Evolutionary conservation across 257 asterid genomes (phyloP).

Genomic region (Striga asiatica): DNA sequence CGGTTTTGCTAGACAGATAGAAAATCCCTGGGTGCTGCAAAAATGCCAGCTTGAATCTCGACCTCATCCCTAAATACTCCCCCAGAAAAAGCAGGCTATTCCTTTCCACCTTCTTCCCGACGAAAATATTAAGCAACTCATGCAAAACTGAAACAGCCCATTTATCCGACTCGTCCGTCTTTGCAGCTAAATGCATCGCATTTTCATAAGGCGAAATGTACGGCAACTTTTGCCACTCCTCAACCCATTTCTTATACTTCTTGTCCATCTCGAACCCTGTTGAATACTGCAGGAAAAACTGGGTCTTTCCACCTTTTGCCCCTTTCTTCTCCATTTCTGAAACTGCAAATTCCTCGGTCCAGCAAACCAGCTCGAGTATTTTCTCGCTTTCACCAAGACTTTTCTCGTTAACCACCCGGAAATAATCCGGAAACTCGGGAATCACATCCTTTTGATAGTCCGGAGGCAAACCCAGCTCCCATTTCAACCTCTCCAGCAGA

Average conservation of each 20-base stretch:
- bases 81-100: constrained; percentile 58
- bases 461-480: constrained; percentile 79
- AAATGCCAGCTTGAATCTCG: constrained; percentile 66
- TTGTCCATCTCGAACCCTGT: constrained; percentile 74
- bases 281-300: constrained; percentile 39
- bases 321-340: constrained; percentile 43
- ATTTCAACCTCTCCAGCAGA: constrained; percentile 45
- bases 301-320: constrained; percentile 18
- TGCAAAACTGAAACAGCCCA: constrained; percentile 70
- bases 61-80: constrained; percentile 65
- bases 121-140: constrained; percentile 65
- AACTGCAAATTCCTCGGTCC: constrained; percentile 69
- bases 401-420: constrained; percentile 32
- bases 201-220: constrained; percentile 68
- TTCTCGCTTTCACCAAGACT: constrained; percentile 18
- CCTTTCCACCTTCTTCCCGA: constrained; percentile 72
- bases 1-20: constrained; percentile 57
- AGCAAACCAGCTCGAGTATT: constrained; percentile 68
- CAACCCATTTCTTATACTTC: constrained; percentile 71
- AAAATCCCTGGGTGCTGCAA: constrained; percentile 87
- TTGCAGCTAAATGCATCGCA: constrained; percentile 39
- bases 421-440: constrained; percentile 87
- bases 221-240: constrained; percentile 85
- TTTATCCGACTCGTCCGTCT: constrained; percentile 63
- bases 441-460: constrained; percentile 39